Base-by-base conservation (phyloP, 2,329 filamentous ascomycete species). In the Xylariaceae sp. region DNA sequence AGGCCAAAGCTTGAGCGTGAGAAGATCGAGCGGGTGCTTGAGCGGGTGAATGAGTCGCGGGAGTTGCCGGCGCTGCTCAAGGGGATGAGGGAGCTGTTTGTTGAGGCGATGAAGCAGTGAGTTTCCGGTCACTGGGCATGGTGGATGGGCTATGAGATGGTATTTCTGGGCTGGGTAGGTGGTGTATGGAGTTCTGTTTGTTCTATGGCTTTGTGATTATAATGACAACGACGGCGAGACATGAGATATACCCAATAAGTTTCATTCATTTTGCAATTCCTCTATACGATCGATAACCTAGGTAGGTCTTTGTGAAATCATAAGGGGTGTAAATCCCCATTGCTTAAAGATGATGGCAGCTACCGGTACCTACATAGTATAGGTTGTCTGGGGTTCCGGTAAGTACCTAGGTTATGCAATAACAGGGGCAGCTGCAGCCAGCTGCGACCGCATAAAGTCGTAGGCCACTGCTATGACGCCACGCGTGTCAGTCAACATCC, bases 1-100 rank as follows among this genome's bases (percentile, higher is more conserved):
- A 80, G 87, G 67, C 94, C 94, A 12, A 92, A 90, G 73, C 74
- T 96, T 59, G 88, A 95, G 67, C 76, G 80, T 57, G 88, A 91
- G 58, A 86, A 85, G 63, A 81, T 94, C 41, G 88, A 94, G 51
- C 79, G 80, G 68, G 85, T 94, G 45, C 71, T 92, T 51, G 88
- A 95, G 60, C 79, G 79, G 66, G 78, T 96, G 54, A 95, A 95
- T 66, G 91, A 96, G 76, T 82, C 79, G 46, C 79, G 88, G 63
- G 87, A 92, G 68, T 68, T 95, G 65, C 81, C 80, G 4, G 75
- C 79, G 39, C 78, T 94, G 67, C 72, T 94, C 54, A 94, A 92
- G 74, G 87, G 86, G 2, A 94, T 95, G 88, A 78, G 89, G 61
- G 85, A 87, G 70, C 67, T 92, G 53, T 92, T 94, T 72, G 82